Base-by-base conservation (phyloP, 805 yeast species). In the Cyberlindnera subsufficiens region DNA sequence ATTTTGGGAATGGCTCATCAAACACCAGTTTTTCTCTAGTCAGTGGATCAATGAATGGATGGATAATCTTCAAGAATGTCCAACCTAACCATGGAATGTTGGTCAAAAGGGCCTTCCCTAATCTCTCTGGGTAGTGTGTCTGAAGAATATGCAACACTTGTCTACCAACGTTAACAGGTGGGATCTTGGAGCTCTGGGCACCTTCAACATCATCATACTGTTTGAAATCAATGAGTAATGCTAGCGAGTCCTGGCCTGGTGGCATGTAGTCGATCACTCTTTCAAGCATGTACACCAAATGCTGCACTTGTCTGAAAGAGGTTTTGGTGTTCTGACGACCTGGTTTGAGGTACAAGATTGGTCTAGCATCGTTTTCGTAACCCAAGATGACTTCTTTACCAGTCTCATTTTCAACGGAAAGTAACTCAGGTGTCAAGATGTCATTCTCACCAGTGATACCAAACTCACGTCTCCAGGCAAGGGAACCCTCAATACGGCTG, bases 261-360 rank as follows among this genome's bases (percentile, higher is more conserved):
- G 97, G 96, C 97, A 93, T 91, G 63, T 77, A 86, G 63, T 89
- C 95, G 44, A 91, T 90, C 35, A 86, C 96, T 45, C 90, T 74
- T 64, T 93, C 99, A 42, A 93, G 72, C 89, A 84, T 84, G 67
- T 73, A 91, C 6, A 93, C 98, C 60, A 93, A 70, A 61, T 89
- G 96, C 64, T 93, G 95, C n/a, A 93, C 96, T 60, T 93, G 99
- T 54, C 91, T 76, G 49, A 80, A 83, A 1, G 93, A 78, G 3
- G 93, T 79, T 58, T 87, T 86, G 14, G 99, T 93, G 67, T 93
- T 93, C 65, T 93, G 99, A 60, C 96, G 77, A 13, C 98, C 98
- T 0, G 96, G 95, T 62, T 86, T 85, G 60, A 93, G 72, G 62
- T 91, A 91, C 30, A 93, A 67, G 57, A 97, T 91, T 5, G 99